A percentile compares a stretch with the other conserved stretches of the same genome.
Evolutionary conservation across 495 filamentous ascomycete species (phyloP).

Genomic region (Chaetomium cochliodes): DNA sequence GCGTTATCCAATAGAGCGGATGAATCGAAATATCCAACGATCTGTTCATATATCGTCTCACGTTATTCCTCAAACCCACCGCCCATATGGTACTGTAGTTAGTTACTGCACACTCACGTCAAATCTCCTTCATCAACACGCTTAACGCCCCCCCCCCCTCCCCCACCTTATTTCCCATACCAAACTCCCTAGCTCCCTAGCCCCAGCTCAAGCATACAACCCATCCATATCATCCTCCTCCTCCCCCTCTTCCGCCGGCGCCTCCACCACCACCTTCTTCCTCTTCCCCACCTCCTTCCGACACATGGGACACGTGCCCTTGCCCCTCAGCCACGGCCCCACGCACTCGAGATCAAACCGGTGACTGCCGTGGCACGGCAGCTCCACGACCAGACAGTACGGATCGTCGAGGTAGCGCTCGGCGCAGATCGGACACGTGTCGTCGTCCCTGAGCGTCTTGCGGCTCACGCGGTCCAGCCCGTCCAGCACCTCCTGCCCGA

Average conservation of each 20-base stretch:
- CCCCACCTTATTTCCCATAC: background rate
- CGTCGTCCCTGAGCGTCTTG: slow-evolving; percentile 61
- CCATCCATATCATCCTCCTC: slow-evolving; percentile 72
- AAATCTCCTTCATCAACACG: background rate
- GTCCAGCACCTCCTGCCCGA: slow-evolving; percentile 78
- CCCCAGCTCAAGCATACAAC: slow-evolving; percentile 61
- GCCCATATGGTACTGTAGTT: background rate
- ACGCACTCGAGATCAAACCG: slow-evolving; percentile 93
- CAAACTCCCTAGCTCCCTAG: background rate
- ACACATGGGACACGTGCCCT: slow-evolving; percentile 88
- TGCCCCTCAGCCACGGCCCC: slow-evolving; percentile 83
- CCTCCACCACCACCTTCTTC: slow-evolving; percentile 54
- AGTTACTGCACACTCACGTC: background rate
- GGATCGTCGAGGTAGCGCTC: slow-evolving; percentile 77
- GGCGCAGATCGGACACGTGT: slow-evolving; percentile 82
- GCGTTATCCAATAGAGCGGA: background rate
- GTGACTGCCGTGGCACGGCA: slow-evolving; percentile 81
- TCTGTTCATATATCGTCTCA: background rate
- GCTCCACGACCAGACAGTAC: slow-evolving; percentile 78
- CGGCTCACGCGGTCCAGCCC: slow-evolving; percentile 75
- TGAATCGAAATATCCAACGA: background rate
- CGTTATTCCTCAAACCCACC: background rate
- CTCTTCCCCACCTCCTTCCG: slow-evolving; percentile 74
- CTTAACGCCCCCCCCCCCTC: background rate
- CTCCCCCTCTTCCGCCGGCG: slow-evolving; percentile 53